These are phyloP conservation scores for Echinochloa phyllopogon DNA, from an alignment of 176 grass and related monocot species.

Conservation along the genomic window DNA sequence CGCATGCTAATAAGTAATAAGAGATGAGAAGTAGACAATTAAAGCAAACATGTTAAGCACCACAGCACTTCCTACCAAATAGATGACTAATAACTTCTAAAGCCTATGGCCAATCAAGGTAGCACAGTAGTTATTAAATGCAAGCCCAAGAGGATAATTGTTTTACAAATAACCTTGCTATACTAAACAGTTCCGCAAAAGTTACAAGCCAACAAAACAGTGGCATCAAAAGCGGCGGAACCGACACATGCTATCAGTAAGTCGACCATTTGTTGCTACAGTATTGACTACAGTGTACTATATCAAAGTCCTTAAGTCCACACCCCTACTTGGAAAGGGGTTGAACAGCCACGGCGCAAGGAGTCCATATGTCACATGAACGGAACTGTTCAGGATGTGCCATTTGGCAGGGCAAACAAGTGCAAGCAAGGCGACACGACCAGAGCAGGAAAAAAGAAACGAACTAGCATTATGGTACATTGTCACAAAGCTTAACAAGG, in stretches of 20 bases:
- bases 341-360: not conserved
- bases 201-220: not conserved
- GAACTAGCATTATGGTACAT: not conserved
- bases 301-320: not conserved
- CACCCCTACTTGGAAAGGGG: not conserved
- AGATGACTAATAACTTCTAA: not conserved
- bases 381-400: not conserved
- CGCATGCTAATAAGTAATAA: not conserved
- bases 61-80: not conserved
- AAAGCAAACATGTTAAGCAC: not conserved
- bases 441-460: not conserved
- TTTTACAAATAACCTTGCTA: not conserved
- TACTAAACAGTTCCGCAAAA: not conserved
- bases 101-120: not conserved
- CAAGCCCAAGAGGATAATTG: not conserved
- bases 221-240: not conserved
- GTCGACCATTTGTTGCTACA: too few species aligned
- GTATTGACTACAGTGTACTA: not conserved
- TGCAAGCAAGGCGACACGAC: not conserved
- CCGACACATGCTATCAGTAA: not conserved
- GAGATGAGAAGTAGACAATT: not conserved
- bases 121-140: not conserved
- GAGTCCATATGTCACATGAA: not conserved
- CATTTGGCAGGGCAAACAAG: not conserved
- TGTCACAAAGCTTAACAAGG: not conserved